Evolutionary conservation across 2,329 filamentous ascomycete species (phyloP).

Genomic region (Alternaria sp.): DNA sequence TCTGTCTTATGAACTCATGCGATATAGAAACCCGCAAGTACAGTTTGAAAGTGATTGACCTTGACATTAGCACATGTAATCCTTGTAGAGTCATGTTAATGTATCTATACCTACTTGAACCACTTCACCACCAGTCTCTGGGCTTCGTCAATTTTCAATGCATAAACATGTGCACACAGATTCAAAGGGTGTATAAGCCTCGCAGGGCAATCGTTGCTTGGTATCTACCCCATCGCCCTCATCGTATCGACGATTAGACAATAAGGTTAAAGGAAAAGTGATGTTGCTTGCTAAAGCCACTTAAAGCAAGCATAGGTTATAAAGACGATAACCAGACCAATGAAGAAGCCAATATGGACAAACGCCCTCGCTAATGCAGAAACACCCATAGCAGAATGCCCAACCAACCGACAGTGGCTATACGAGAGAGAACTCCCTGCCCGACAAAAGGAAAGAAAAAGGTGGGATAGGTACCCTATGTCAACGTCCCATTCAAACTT

Average conservation of each 20-base stretch:
- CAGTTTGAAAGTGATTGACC: too few relatives aligned
- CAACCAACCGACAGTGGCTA: conserved; percentile 2
- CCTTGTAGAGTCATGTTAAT: neutral
- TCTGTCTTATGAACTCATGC: too few relatives aligned
- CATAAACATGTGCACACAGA: neutral
- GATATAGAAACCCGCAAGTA: too few relatives aligned
- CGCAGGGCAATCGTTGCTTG: conserved; percentile 13
- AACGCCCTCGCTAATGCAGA: conserved; percentile 47
- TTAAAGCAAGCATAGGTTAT: neutral
- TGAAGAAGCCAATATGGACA: neutral
- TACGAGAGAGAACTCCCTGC: conserved; percentile 4
- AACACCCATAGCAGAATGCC: conserved; percentile 23
- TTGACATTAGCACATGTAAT: too few relatives aligned
- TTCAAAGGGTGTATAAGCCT: conserved; percentile 4
- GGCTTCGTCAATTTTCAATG: neutral
- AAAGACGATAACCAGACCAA: neutral
- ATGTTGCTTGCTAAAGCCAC: neutral
- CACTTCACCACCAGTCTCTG: too few relatives aligned
- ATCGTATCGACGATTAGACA: conserved; percentile 3
- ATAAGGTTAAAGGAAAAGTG: neutral
- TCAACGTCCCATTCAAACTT: neutral
- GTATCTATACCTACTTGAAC: neutral
- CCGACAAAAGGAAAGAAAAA: conserved; percentile 7
- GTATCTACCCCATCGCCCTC: neutral
- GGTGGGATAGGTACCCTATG: neutral